Evolutionary conservation across 2,329 filamentous ascomycete genomes (phyloP).

Genomic region (Epichloe festucae): DNA sequence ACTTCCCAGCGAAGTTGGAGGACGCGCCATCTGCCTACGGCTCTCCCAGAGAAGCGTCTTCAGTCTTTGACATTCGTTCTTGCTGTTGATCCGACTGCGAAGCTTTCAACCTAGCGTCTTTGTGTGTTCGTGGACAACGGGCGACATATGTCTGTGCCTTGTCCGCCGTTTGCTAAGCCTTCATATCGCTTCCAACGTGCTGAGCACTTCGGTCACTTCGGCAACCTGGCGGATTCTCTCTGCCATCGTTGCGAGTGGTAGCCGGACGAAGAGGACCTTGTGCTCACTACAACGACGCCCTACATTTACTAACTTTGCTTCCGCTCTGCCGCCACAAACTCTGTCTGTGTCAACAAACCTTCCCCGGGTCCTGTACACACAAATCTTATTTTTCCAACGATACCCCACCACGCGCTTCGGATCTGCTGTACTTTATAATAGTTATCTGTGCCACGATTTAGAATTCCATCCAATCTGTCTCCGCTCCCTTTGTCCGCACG

Average conservation of each 20-base stretch:
- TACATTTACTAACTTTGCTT: not conserved
- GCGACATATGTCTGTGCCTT: not conserved
- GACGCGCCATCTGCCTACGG: not conserved
- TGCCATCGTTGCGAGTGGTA: not conserved
- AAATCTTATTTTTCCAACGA: not conserved
- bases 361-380: not conserved
- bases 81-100: not conserved
- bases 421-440: not conserved
- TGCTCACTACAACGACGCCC: not conserved
- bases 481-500: not conserved
- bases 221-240: not conserved
- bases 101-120: not conserved
- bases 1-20: slow-evolving; percentile 3
- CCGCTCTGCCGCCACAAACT: not conserved
- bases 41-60: not conserved
- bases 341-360: not conserved
- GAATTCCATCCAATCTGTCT: not conserved
- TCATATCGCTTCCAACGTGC: not conserved
- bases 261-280: not conserved
- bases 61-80: not conserved
- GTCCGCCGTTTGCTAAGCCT: not conserved
- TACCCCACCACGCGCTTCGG: not conserved
- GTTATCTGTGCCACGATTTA: not conserved
- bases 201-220: not conserved
- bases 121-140: not conserved